Conservation (phyloP, 306 rosid genomes). For the Cicer chorassanicum region DNA sequence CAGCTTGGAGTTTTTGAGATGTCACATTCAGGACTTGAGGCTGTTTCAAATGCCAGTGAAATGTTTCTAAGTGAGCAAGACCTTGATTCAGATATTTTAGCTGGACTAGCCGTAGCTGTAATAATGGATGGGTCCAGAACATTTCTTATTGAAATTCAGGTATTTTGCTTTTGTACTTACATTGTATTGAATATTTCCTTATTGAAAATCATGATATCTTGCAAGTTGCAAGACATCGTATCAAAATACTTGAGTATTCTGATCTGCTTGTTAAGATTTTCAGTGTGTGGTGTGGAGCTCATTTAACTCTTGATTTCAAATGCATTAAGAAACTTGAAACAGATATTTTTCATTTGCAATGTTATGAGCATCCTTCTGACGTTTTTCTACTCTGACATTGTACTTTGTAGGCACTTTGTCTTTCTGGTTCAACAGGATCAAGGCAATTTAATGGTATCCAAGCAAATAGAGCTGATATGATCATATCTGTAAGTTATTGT, state of each 20-base stretch:
- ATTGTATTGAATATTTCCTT: background rate
- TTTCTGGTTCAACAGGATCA: constrained; percentile 59
- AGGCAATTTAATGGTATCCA: constrained; percentile 85
- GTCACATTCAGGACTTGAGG: constrained; percentile 75
- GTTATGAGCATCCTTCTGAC: constrained; percentile 18
- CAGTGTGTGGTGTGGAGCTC: no score
- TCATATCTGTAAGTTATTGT: constrained; percentile 69
- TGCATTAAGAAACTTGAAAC: constrained; percentile 14
- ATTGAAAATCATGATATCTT: background rate
- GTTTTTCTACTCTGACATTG: constrained; percentile 3
- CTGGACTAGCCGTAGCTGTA: constrained; percentile 92
- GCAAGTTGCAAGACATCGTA: background rate
- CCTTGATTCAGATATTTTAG: constrained; percentile 70
- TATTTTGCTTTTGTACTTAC: constrained; percentile 29
- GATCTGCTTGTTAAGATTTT: constrained; percentile 6
- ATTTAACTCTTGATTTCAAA: constrained; percentile 10
- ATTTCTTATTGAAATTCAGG: constrained; percentile 96
- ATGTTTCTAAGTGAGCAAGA: constrained; percentile 82
- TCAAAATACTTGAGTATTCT: background rate
- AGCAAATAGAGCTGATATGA: constrained; percentile 83
- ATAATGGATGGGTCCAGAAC: constrained; percentile 91
- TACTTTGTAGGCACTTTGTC: constrained; percentile 75
- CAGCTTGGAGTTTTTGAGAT: constrained; percentile 98
- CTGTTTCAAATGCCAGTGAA: constrained; percentile 75
- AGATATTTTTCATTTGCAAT: background rate